Evolutionary conservation across 305 asterid genomes (phyloP).

Genomic region (Solanum hybrid): DNA sequence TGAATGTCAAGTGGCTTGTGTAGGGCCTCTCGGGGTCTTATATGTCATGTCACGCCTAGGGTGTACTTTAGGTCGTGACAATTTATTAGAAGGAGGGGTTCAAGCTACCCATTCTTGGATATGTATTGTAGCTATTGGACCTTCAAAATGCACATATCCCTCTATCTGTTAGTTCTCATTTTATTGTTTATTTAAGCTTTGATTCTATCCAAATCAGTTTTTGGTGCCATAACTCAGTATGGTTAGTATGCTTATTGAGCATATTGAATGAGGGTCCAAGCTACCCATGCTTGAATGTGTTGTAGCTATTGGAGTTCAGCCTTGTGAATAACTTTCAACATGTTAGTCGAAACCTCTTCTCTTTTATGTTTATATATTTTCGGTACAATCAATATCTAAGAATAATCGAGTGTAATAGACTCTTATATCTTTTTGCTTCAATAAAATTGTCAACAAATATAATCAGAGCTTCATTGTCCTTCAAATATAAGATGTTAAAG

Average conservation of each 20-base stretch:
- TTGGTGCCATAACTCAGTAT: not conserved
- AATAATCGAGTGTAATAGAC: not conserved
- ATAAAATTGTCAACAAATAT: not conserved
- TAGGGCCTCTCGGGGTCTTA: not conserved
- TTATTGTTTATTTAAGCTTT: not conserved
- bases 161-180: not conserved
- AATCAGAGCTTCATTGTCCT: not conserved
- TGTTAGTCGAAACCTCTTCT: not conserved
- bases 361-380: not conserved
- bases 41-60: not conserved
- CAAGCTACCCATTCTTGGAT: not conserved
- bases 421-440: not conserved
- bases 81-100: not conserved
- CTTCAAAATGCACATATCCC: not conserved
- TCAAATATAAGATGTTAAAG: slow-evolving; percentile 11
- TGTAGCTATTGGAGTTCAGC: not conserved
- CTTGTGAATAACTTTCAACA: not conserved
- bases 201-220: not conserved
- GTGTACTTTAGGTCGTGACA: not conserved
- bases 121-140: not conserved
- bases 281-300: not conserved
- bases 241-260: not conserved
- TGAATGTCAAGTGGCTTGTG: not conserved
- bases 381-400: not conserved
- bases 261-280: not conserved